Evolutionary conservation across 2,329 filamentous ascomycete species (phyloP).

Genomic region (Neocatenulostroma microsporum): DNA sequence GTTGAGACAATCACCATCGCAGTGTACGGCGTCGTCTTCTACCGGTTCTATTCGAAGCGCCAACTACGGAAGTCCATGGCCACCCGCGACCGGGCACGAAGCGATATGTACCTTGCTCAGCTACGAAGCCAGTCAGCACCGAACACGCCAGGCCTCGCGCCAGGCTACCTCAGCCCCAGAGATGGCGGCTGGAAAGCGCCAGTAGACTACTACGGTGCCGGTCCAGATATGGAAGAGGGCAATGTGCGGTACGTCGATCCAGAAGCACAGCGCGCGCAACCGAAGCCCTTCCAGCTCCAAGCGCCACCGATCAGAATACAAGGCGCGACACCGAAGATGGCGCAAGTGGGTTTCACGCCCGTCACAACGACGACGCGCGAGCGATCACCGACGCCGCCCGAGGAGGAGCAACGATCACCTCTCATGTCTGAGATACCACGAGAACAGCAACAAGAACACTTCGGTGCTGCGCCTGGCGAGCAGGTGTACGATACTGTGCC

Average conservation of each 20-base stretch:
- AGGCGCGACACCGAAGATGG: slow-evolving; percentile 63
- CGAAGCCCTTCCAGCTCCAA: slow-evolving; percentile 72
- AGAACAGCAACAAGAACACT: slow-evolving; percentile 54
- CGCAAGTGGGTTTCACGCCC: slow-evolving; percentile 56
- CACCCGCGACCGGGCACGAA: slow-evolving; percentile 83
- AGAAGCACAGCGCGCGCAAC: slow-evolving; percentile 32
- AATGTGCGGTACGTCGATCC: slow-evolving; percentile 55
- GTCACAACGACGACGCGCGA: slow-evolving; percentile 14
- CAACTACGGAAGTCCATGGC: slow-evolving; percentile 96
- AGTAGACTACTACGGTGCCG: slow-evolving; percentile 34
- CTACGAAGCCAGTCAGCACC: slow-evolving; percentile 71
- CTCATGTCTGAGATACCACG: slow-evolving; percentile 31
- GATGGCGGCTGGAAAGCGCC: slow-evolving; percentile 44
- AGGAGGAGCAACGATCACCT: slow-evolving; percentile 30
- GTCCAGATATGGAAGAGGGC: slow-evolving; percentile 29
- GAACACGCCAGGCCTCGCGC: slow-evolving; percentile 76
- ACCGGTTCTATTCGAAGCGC: slow-evolving; percentile 94
- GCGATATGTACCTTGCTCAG: slow-evolving; percentile 79
- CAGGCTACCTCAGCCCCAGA: slow-evolving; percentile 55
- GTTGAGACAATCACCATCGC: slow-evolving; percentile 84
- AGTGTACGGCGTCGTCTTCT: slow-evolving; percentile 92
- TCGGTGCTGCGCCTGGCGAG: slow-evolving; percentile 67
- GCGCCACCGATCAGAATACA: slow-evolving; percentile 73
- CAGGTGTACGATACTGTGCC: slow-evolving; percentile 77
- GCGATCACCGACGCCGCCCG: slow-evolving; percentile 14